Base-by-base conservation (phyloP, 129 eudicot species). In the Arctium minus region DNA sequence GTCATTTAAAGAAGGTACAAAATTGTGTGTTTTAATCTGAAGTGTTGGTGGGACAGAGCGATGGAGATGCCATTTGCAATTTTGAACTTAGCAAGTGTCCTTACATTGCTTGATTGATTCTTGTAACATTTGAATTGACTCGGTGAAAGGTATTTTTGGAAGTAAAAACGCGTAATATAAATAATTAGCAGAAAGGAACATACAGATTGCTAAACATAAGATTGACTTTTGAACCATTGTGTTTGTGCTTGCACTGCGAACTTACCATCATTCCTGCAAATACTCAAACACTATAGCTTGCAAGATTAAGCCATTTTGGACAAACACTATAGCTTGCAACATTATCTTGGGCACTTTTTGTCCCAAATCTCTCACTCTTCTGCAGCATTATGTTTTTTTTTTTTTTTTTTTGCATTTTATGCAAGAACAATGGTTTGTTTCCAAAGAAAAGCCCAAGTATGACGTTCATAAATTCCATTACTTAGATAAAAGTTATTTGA, bases 1-100 rank as follows among this genome's bases (percentile, higher is more conserved):
- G 30, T 56, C 90, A 90, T 73, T 83, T 89, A 73, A 90, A 93
- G 53, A 93, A 96, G 99, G 99, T 96, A 81, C 75, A 72, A 38
- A 39, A 60, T 48, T 46, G 36, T 70, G 30, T 62, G 29, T 31
- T 56, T 13, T 35, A 42, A 39, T 39, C 36, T 9, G 5, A 42
- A 56, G 78, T 64, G 5, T 53, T 15, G 27, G 65, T 53, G 65
- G 65, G 65, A 53, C 27, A 53, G 65, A 50, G 22, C 4, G 5
- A 50, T 50, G 18, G 64, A 50, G 64, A 18, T 50, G 64, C 5
- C 18, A 50, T 60, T 39, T 39, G 32, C 39, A 27, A 4, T 44
- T 70, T 70, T 31, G 65, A 69, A 46, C 6, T 46, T 31, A 17
- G 8, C 27, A 40, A 69, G 32, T 35, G 70, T 38, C 56, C 18